phyloP scores from a whole-genome alignment of 371 early-diverging fungal species.

The Rhizopus microsporus region DNA sequence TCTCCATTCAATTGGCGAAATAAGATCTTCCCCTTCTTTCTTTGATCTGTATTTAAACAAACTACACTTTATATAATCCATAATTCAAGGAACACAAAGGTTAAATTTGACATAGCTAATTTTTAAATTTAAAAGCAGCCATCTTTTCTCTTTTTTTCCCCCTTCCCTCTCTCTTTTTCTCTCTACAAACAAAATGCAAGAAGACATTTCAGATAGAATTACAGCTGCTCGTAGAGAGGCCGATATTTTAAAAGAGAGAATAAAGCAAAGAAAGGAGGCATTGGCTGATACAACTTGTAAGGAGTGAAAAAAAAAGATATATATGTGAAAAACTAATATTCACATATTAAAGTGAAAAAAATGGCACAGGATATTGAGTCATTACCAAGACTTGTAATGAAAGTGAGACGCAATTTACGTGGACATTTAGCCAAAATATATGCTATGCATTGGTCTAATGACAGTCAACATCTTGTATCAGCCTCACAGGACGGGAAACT shows the following conservation, averaged over 20 bases:
- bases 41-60: too few species aligned
- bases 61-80: too few species aligned
- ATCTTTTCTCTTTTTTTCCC: neutral
- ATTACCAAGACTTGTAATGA: slow-evolving; percentile 91
- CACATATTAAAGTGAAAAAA: slow-evolving; percentile 23
- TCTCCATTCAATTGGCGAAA: too few species aligned
- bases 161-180: neutral
- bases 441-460: slow-evolving; percentile 98
- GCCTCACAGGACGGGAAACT: slow-evolving; percentile 99
- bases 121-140: too few species aligned
- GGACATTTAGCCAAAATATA: slow-evolving; percentile 98
- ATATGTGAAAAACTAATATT: slow-evolving; percentile 16
- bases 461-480: slow-evolving; percentile 91
- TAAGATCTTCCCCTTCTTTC: too few species aligned
- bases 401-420: slow-evolving; percentile 91
- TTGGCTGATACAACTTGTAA: slow-evolving; percentile 94
- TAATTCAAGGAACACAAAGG: too few species aligned
- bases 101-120: too few species aligned
- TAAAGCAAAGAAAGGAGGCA: slow-evolving; percentile 90
- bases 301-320: slow-evolving; percentile 45
- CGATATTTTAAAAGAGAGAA: slow-evolving; percentile 92
- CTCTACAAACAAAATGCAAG: slow-evolving; percentile 12
- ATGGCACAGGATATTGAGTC: slow-evolving; percentile 72
- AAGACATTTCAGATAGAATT: slow-evolving; percentile 90
- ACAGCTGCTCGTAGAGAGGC: slow-evolving; percentile 92